phyloP scores from a whole-genome alignment of 169 alveolate species.

The Cryptosporidium ryanae region DNA sequence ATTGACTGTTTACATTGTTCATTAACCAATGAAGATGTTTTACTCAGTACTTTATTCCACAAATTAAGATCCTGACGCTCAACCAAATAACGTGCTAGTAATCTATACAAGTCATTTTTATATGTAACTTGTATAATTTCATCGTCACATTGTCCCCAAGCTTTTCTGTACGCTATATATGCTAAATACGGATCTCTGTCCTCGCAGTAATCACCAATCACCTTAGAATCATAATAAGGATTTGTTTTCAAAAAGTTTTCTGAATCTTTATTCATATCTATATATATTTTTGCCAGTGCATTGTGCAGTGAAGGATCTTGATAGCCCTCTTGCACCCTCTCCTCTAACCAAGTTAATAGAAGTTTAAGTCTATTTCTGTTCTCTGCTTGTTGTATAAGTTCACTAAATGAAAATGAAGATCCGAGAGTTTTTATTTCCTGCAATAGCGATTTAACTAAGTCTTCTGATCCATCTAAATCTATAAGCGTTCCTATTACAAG shows the following conservation, averaged over 20 bases:
- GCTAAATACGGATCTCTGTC: constrained; percentile 99
- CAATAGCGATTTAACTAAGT: constrained; percentile 90
- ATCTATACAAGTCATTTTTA: constrained; percentile 95
- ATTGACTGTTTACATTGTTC: constrained; percentile 93
- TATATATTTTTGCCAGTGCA: constrained; percentile 98
- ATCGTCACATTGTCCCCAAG: constrained; percentile 98
- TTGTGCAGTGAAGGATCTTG: constrained; percentile 96
- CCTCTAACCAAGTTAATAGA: constrained; percentile 97
- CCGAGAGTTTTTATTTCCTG: constrained; percentile 92
- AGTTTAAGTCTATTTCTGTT: constrained; percentile 96
- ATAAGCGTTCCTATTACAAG: constrained; percentile 97
- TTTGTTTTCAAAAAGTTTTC: constrained; percentile 96
- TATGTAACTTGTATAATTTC: constrained; percentile 95
- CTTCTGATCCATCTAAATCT: constrained; percentile 98
- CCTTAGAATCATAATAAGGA: constrained; percentile 95
- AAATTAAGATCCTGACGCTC: constrained; percentile 95
- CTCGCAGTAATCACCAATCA: constrained; percentile 98
- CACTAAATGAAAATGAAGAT: constrained; percentile 94
- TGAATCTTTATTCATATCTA: constrained; percentile 96
- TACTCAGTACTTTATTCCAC: constrained; percentile 94
- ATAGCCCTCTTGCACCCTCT: constrained; percentile 96
- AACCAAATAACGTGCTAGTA: constrained; percentile 96
- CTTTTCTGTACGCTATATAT: constrained; percentile 97
- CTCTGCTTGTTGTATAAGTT: constrained; percentile 96
- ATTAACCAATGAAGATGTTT: constrained; percentile 77